Base-by-base conservation (phyloP, 768 basidiomycete species). In the Collybia sordida region DNA sequence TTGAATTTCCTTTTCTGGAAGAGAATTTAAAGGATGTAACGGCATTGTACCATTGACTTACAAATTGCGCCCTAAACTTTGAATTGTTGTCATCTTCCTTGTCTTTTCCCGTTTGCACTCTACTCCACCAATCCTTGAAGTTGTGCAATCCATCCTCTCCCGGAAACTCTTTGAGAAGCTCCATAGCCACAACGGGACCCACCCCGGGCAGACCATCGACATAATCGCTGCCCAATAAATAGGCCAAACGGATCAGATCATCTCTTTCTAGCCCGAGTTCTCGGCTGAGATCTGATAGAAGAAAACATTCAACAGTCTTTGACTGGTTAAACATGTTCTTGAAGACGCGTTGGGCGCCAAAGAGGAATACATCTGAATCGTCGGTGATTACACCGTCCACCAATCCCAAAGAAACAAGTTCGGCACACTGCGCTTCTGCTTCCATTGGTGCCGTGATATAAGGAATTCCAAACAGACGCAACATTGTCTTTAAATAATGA, bases 261-360 rank as follows among this genome's bases (percentile, higher is more conserved):
- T 91, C 92, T 21, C 93, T 79, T 42, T 90, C 86, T 19, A 98
- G 73, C 4, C 91, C 88, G 8, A 99, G 76, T 65, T 99, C 97
- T 37, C 94, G 80, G 34, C 79, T 79, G 42, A 98, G 79, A 64
- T 99, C 97, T 4, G 82, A 68, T 2, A 84, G 71, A 28, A 97
- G 73, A 75, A 97, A 99, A 63, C 93, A 94, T 68, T 99, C 97
- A 47, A 98, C 97, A 3, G 94, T 98, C 75, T 98, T 98, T 42
- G 91, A 90, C 68, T 98, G 96, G 65, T 98, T 98, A 74, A 99
- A 99, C 90, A 99, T 96, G 66, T 99, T 98, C 71, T 96, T 97
- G 79, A 90, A 97, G 17, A 98, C 92, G n/a, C 93, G 86, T 56
- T 81, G 70, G 19, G 93, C 96, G 25, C 97, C 97, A 58, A 99